Conservation (phyloP, 495 filamentous ascomycete species). For the Astrothelium macrocarpum region DNA sequence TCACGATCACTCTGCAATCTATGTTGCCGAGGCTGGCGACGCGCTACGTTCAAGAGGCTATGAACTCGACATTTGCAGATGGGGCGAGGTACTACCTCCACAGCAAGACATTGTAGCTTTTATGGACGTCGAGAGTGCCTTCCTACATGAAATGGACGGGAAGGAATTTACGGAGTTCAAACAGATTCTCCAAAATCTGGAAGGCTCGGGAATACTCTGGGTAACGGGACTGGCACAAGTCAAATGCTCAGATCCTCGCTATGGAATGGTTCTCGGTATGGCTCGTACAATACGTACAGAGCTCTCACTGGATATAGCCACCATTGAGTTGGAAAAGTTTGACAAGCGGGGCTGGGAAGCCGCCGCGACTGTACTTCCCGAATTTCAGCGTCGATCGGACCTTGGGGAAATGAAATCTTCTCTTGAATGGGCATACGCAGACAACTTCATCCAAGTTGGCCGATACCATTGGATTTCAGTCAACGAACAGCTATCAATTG, state of each 20-base stretch:
- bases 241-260: slow-evolving; percentile 3
- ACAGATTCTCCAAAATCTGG: background rate
- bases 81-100: background rate
- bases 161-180: background rate
- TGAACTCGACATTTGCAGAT: background rate
- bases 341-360: background rate
- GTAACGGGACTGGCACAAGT: background rate
- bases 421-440: background rate
- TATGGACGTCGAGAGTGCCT: background rate
- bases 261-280: slow-evolving; percentile 9
- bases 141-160: background rate
- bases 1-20: background rate
- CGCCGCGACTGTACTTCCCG: background rate
- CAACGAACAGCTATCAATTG: background rate
- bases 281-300: slow-evolving; percentile 7
- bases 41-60: background rate
- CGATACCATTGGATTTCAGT: background rate
- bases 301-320: slow-evolving; percentile 4
- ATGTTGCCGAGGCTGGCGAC: background rate
- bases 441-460: background rate
- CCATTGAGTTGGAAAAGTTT: background rate
- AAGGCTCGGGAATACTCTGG: slow-evolving; percentile 6
- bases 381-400: background rate
- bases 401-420: background rate
- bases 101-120: background rate